These are phyloP conservation scores for Cercospora sesami DNA, from an alignment of 2,329 filamentous ascomycete genomes.

Conservation along the genomic window DNA sequence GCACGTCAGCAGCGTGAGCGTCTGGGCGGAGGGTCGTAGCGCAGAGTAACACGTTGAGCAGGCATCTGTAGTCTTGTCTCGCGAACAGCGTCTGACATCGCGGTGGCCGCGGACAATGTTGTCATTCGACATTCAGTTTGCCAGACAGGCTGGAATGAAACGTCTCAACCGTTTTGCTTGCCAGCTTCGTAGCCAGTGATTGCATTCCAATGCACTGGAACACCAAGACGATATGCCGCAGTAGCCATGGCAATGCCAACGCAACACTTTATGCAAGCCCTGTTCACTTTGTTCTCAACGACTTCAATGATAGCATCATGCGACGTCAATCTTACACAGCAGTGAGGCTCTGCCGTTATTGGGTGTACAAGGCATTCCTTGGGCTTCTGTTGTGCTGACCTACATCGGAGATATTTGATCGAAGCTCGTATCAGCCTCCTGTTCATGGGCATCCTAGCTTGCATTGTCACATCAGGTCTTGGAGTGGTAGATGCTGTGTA, in stretches of 20 bases:
- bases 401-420: background rate
- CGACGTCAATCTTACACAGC: background rate
- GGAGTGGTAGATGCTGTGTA: background rate
- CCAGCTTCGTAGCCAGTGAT: background rate
- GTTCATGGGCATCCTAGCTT: background rate
- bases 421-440: background rate
- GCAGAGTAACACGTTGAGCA: background rate
- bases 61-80: background rate
- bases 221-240: background rate
- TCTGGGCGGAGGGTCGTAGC: background rate
- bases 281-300: background rate
- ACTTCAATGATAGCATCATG: background rate
- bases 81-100: background rate
- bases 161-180: background rate
- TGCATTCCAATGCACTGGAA: background rate
- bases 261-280: background rate
- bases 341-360: background rate
- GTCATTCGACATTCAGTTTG: background rate
- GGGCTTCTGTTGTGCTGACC: background rate
- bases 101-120: background rate
- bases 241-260: conserved; percentile 4
- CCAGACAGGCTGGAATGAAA: background rate
- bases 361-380: background rate
- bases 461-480: background rate
- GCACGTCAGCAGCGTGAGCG: background rate